phyloP scores from a whole-genome alignment of 108 stramenopile genomes.

The Pelagomonas calceolata region DNA sequence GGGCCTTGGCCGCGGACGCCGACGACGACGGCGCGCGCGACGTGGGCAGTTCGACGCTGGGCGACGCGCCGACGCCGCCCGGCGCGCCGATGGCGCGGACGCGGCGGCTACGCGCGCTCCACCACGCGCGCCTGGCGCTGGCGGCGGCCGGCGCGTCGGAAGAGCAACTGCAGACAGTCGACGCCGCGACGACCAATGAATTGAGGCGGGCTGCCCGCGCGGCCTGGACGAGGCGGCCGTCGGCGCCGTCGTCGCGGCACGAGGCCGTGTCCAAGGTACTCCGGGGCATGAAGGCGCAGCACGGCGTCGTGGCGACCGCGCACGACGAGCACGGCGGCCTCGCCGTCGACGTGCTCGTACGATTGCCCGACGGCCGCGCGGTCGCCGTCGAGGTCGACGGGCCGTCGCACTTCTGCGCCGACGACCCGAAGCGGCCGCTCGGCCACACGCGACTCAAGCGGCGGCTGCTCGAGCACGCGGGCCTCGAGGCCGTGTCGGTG shows the following conservation, averaged over 20 bases:
- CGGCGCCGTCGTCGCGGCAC: not conserved
- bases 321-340: too few species aligned
- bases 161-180: not conserved
- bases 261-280: not conserved
- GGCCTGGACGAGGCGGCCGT: not conserved
- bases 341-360: too few species aligned
- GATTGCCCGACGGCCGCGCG: too few species aligned
- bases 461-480: slow-evolving; percentile 22
- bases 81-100: too few species aligned
- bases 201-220: not conserved
- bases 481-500: slow-evolving; percentile 25
- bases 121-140: not conserved
- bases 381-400: slow-evolving; percentile 32
- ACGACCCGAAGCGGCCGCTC: slow-evolving; percentile 19
- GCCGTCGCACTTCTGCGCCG: slow-evolving; percentile 26
- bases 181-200: not conserved
- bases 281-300: too few species aligned
- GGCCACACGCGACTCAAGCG: slow-evolving; percentile 37
- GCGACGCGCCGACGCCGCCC: too few species aligned
- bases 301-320: too few species aligned
- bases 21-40: not conserved
- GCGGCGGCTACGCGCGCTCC: not conserved
- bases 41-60: too few species aligned
- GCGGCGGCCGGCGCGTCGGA: not conserved
- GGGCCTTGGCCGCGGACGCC: not conserved